Evolutionary conservation across 208 protist genomes (phyloP).

Genomic region (Crithidia expoeki): DNA sequence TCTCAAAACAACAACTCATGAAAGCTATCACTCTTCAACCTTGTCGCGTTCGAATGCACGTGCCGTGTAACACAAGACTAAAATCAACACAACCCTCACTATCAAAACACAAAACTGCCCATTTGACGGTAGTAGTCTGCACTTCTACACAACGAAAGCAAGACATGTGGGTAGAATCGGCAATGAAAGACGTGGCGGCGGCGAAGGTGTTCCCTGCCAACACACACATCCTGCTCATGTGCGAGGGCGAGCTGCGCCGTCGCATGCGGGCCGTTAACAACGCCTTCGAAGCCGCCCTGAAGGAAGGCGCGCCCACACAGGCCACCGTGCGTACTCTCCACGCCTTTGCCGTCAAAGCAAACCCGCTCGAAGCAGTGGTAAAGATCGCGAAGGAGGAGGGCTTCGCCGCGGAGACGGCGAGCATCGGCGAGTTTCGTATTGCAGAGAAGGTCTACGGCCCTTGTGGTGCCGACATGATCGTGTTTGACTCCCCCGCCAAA

Average conservation of each 20-base stretch:
- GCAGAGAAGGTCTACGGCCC: conserved; percentile 39
- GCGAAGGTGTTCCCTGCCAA: conserved; percentile 46
- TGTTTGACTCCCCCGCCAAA: conserved; percentile 77
- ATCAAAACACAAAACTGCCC: not conserved
- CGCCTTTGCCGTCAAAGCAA: conserved; percentile 71
- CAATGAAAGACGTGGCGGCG: conserved; percentile 47
- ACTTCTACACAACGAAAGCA: not conserved
- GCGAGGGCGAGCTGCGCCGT: conserved; percentile 40
- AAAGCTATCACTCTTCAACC: no score
- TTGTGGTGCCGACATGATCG: conserved; percentile 30
- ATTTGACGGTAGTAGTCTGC: not conserved
- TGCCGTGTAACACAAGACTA: no score
- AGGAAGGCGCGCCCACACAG: not conserved
- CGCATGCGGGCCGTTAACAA: conserved; percentile 36
- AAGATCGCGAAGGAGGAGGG: conserved; percentile 31
- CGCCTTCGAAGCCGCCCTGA: conserved; percentile 36
- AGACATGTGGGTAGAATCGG: conserved; percentile 46
- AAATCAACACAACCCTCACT: not conserved
- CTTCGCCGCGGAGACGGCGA: conserved; percentile 64
- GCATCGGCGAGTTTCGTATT: conserved; percentile 66
- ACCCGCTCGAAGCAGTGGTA: conserved; percentile 58
- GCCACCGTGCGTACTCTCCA: conserved; percentile 32
- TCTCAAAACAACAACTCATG: no score
- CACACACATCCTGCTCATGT: conserved; percentile 66
- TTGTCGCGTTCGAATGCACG: no score